Base-by-base conservation (phyloP, 208 protist species). In the Leishmania martiniquensis region DNA sequence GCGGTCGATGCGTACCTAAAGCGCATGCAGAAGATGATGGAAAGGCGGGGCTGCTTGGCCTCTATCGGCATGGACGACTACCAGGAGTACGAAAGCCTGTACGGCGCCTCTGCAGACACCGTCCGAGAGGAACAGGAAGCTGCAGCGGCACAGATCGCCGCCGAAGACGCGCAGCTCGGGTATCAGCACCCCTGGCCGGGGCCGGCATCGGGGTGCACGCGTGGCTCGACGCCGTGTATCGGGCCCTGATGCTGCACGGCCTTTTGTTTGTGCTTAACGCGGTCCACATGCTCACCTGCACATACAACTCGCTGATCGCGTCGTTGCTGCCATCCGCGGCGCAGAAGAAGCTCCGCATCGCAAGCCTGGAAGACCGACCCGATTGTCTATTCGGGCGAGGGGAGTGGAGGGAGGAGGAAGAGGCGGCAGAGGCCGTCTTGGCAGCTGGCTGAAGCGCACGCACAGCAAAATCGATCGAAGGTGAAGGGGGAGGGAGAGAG, bases 1-100 rank as follows among this genome's bases (percentile, higher is more conserved):
- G 85, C 73, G 42, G 84, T 89, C 45, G 76, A 94, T 62, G 80
- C 29, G 17, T 94, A 93, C 63, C 72, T 95, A 17, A 62, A 71
- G 10, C 72, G 77, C 15, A n/a, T 94, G 55, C 75, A 89, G 54
- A 47, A 44, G 9, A 37, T 49, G 13, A 80, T 80, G 70, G 75
- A 72, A 51, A 52, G 75, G 54, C 59, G 34, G 9, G 72, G 72
- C 10, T 54, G 22, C 9, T 51, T 63, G 74, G 39, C 34, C 2
- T 32, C 6, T 4, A 39, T 75, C 39, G 39, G 51, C 74, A 76
- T 76, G 69, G 80, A 79, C 62, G 17, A 20, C 60, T 32, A 75
- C 34, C 76, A 82, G 32, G 62, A 66, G 32, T 87, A 87, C 65
- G 78, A 51, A 22, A 92, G 87, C 66, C 83, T 93, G 47, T 96